Percentiles rank a stretch among this genome's conserved stretches.
These are phyloP conservation scores for Solanum microdontum DNA, from an alignment of 257 asterid genomes.

Conservation along the genomic window DNA sequence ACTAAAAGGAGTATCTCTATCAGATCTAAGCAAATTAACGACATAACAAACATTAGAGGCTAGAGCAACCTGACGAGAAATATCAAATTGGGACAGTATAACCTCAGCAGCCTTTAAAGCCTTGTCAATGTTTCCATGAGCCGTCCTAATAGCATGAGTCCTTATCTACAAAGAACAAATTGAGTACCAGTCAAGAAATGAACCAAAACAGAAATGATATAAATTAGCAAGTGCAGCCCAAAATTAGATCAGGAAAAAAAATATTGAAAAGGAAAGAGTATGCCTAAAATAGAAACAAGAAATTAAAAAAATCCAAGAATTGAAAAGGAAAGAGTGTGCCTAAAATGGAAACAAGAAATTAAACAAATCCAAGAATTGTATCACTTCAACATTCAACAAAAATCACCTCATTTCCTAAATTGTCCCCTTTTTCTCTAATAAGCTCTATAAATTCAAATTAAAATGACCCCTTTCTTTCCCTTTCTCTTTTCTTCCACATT, in stretches of 20 bases:
- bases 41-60: background rate
- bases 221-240: background rate
- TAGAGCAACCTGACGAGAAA: slow-evolving; percentile 70
- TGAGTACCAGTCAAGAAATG: background rate
- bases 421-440: background rate
- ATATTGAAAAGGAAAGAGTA: background rate
- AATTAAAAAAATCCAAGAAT: background rate
- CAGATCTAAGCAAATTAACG: background rate
- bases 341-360: background rate
- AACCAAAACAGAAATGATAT: background rate
- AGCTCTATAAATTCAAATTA: background rate
- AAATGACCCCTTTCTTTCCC: background rate
- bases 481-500: background rate
- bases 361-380: background rate
- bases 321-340: background rate
- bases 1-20: background rate
- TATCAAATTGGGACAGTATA: slow-evolving; percentile 81
- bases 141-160: slow-evolving; percentile 89
- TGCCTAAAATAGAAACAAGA: background rate
- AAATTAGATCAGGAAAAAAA: background rate
- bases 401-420: background rate
- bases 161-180: slow-evolving; percentile 47
- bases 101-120: slow-evolving; percentile 93
- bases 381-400: background rate
- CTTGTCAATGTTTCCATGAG: slow-evolving; percentile 93